Base-by-base conservation (phyloP, 106 monocot species). In the Phalaenopsis aphrodite region DNA sequence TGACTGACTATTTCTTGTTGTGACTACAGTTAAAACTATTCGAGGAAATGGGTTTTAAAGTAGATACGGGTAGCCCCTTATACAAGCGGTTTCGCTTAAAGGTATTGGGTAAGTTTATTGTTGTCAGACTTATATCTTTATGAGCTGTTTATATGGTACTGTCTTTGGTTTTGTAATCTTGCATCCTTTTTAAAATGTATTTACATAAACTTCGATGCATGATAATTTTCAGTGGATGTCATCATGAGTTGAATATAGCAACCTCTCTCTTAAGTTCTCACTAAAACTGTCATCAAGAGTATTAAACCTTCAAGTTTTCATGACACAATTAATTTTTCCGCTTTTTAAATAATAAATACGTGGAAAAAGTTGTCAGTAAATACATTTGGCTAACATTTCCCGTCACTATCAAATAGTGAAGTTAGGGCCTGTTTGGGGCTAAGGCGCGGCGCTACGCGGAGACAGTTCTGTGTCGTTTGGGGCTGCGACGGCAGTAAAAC, bases 51-150 rank as follows among this genome's bases (percentile, higher is more conserved):
- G 89, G 92, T 16, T 99, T 89, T 84, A 94, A 88, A 86, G 94
- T 99, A 74, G 91, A 99, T 61, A 88, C 84, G 78, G 37, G 84
- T 17, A 89, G 78, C 76, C 83, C 94, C 46, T 84, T 93, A 9
- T 99, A 99, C 80, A 95, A 95, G 86, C 86, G 90, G 10, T 99
- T 99, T 77, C 92, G 93, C 8, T 76, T 99, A 68, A 99, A 93
- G 82, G 73, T 99, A 72, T 79, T 99, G 77, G 94, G 98, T 98
- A 76, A 81, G 90, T 83, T 80, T 76, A 39, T 48, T 78, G 52
- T 41, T 57, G 6, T 55, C 36, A 11, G 15, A 30, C 55, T 55
- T 77, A 48, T 77, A 52, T 77, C 49, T 55, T 49, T 55, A 23
- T 52, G 77, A 77, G 69, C 38, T 69, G 1, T 69, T 68, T 39